Evolutionary conservation across 192 early-diverging fungal genomes (phyloP).

Genomic region (Globomyces pollinis-pini): DNA sequence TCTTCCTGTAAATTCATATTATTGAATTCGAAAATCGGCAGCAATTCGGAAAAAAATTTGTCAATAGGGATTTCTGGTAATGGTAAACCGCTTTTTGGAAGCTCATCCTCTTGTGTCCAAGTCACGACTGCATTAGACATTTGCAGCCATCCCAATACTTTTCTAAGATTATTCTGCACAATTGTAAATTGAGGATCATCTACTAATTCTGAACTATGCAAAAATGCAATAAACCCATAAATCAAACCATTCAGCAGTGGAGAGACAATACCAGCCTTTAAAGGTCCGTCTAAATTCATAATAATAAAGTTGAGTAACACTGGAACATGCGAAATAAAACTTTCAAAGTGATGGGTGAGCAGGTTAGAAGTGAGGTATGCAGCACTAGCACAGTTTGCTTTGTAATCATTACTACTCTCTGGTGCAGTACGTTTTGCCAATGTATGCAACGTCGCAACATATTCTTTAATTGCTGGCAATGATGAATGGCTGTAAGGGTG

Average conservation of each 20-base stretch:
- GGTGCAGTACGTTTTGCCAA: constrained; percentile 20
- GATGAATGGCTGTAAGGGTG: neutral
- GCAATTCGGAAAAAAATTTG: constrained; percentile 22
- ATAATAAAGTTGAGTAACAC: constrained; percentile 36
- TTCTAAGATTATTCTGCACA: constrained; percentile 14
- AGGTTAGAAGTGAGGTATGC: constrained; percentile 28
- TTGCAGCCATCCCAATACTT: constrained; percentile 24
- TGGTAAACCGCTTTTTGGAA: constrained; percentile 7
- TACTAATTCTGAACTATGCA: constrained; percentile 6
- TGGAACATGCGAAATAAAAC: constrained; percentile 26
- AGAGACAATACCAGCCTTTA: constrained; percentile 18
- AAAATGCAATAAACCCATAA: constrained; percentile 22
- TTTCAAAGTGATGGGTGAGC: constrained; percentile 28
- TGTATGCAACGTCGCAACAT: constrained; percentile 27
- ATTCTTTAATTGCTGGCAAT: constrained; percentile 20
- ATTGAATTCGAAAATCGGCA: constrained; percentile 29
- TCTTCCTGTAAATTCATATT: constrained; percentile 17
- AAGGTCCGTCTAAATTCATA: constrained; percentile 22
- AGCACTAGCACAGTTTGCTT: constrained; percentile 12
- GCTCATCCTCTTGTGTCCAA: constrained; percentile 19
- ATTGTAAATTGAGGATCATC: constrained; percentile 6
- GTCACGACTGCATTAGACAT: constrained; percentile 8
- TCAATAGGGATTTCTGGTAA: constrained; percentile 21
- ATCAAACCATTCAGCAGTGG: constrained; percentile 22
- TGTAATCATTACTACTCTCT: constrained; percentile 27